Percentiles rank a stretch among this genome's conserved stretches.
phyloP scores from a whole-genome alignment of 345 rosid genomes.

The Brassica napus region DNA sequence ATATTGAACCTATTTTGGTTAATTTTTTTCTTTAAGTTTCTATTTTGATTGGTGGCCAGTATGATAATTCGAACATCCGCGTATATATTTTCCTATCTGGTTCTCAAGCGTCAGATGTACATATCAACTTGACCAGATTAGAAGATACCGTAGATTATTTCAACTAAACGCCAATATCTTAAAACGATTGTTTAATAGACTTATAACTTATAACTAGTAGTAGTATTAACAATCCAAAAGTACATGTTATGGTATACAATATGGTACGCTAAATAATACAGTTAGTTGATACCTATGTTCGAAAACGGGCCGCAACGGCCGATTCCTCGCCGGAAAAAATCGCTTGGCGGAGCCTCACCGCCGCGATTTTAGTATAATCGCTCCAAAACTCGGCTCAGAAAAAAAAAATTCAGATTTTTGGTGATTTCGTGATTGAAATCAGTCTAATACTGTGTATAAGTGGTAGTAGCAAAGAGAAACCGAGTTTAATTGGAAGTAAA shows the following conservation, averaged over 20 bases:
- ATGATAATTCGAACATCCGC: not conserved
- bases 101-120: not conserved
- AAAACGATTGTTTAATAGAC: not conserved
- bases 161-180: not conserved
- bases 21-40: not conserved
- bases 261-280: constrained; percentile 7
- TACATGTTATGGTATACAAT: not conserved
- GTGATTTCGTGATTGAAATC: too few relatives aligned
- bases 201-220: not conserved
- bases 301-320: too few relatives aligned
- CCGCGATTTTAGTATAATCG: too few relatives aligned
- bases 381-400: too few relatives aligned
- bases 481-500: too few relatives aligned
- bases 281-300: not conserved
- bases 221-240: constrained; percentile 28
- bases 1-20: not conserved
- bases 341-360: too few relatives aligned
- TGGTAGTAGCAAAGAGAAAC: too few relatives aligned
- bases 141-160: not conserved
- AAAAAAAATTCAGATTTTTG: too few relatives aligned
- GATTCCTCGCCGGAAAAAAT: too few relatives aligned
- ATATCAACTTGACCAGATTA: not conserved
- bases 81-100: not conserved
- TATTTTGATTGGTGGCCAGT: not conserved
- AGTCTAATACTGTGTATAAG: too few relatives aligned